A percentile compares a stretch with the other conserved stretches of the same genome.
Conservation (phyloP, 2,329 filamentous ascomycete genomes). For the Diplodia seriata region DNA sequence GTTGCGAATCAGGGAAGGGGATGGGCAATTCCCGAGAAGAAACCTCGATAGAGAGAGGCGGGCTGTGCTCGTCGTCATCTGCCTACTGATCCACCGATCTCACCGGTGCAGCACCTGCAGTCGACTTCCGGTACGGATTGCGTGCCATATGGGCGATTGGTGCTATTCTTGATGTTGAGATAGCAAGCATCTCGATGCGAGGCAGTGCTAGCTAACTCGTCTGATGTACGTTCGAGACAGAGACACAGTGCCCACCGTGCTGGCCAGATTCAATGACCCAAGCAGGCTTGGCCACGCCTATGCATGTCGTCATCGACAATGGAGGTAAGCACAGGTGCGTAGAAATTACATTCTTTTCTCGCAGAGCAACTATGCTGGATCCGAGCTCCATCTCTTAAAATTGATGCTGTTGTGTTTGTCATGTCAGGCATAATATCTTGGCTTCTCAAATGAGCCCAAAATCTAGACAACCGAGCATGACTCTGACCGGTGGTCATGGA, state of each 20-base stretch:
- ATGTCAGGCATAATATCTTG: neutral
- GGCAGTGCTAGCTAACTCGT: neutral
- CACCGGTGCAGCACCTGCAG: neutral
- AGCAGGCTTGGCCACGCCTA: neutral
- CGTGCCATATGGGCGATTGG: neutral
- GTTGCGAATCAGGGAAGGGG: neutral
- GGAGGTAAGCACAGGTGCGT: neutral
- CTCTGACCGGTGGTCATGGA: slow-evolving; percentile 5
- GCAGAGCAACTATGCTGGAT: neutral
- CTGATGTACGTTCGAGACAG: neutral
- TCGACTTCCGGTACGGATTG: neutral
- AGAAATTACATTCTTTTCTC: neutral
- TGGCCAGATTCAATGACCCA: neutral
- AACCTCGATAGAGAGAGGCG: neutral
- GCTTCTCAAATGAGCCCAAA: neutral
- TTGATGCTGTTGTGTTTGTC: neutral
- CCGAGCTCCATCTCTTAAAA: neutral
- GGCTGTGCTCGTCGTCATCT: slow-evolving; percentile 3
- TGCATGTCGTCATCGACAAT: neutral
- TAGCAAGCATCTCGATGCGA: neutral
- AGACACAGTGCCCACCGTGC: neutral
- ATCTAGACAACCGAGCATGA: neutral
- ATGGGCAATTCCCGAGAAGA: neutral
- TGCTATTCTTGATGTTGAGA: neutral
- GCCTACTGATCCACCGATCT: neutral